Conservation (phyloP, 306 rosid species). For the Vicia faba region DNA sequence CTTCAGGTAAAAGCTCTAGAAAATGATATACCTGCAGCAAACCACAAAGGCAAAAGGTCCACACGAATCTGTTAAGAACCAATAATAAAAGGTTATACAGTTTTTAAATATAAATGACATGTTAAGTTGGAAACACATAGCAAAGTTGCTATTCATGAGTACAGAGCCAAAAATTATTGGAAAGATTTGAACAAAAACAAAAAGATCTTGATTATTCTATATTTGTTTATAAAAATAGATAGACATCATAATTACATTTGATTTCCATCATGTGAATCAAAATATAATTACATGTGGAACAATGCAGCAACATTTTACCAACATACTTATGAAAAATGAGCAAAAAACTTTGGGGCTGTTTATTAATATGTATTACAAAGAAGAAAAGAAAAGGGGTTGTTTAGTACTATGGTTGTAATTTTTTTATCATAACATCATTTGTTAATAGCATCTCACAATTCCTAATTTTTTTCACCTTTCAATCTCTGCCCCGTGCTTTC, state of each 20-base stretch:
- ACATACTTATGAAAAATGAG: not conserved
- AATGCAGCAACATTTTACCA: not conserved
- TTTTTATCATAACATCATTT: conserved; percentile 9
- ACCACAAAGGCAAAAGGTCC: conserved; percentile 80
- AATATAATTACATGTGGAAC: not conserved
- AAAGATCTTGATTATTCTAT: not conserved
- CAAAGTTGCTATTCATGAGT: not conserved
- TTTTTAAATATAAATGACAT: conserved; percentile 27
- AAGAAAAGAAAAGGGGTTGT: too few relatives aligned
- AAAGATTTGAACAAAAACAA: not conserved
- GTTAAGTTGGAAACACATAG: conserved; percentile 20
- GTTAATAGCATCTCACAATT: conserved; percentile 10
- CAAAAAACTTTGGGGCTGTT: not conserved
- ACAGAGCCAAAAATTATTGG: not conserved
- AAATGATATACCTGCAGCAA: conserved; percentile 66
- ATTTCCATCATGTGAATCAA: not conserved
- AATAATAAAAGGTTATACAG: conserved; percentile 28
- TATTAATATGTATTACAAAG: too few relatives aligned
- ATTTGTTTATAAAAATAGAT: not conserved
- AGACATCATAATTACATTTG: not conserved
- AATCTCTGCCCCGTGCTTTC: not conserved
- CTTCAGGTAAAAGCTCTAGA: conserved; percentile 36
- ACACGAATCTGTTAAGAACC: conserved; percentile 60
- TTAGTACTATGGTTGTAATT: not conserved
- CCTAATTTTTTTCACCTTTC: not conserved